These are phyloP conservation scores for Nicotiana obtusifolia DNA, from an alignment of 257 asterid genomes.

Conservation along the genomic window DNA sequence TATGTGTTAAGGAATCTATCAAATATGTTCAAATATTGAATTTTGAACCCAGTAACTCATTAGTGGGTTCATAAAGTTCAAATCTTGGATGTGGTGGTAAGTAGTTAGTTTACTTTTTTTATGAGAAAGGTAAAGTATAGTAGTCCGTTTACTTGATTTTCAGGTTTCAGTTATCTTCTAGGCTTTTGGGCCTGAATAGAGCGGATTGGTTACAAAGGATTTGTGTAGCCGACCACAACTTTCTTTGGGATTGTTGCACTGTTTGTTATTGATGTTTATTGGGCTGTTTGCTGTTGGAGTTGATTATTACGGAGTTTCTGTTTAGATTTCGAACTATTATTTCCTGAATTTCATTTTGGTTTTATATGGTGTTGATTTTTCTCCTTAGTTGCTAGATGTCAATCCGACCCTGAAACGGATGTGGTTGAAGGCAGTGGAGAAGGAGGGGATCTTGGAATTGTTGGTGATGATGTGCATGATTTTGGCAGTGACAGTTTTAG, in stretches of 20 bases:
- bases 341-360: not conserved
- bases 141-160: not conserved
- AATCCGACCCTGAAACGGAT: slow-evolving; percentile 60
- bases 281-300: not conserved
- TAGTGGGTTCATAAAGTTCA: no score
- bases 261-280: not conserved
- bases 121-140: not conserved
- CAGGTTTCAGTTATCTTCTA: not conserved
- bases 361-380: slow-evolving; percentile 7
- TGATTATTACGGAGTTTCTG: not conserved
- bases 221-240: not conserved
- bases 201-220: not conserved
- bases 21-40: no score
- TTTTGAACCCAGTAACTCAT: no score
- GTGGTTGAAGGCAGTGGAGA: slow-evolving; percentile 51
- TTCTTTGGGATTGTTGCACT: not conserved
- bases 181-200: not conserved
- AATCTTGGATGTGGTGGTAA: no score
- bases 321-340: not conserved
- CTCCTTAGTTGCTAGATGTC: slow-evolving; percentile 63
- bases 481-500: slow-evolving; percentile 54
- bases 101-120: no score
- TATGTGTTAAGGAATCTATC: no score
- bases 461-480: slow-evolving; percentile 85
- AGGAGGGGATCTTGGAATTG: slow-evolving; percentile 66